Evolutionary conservation across 331 rosid genomes (phyloP).

Genomic region (Stylosanthes scabra): DNA sequence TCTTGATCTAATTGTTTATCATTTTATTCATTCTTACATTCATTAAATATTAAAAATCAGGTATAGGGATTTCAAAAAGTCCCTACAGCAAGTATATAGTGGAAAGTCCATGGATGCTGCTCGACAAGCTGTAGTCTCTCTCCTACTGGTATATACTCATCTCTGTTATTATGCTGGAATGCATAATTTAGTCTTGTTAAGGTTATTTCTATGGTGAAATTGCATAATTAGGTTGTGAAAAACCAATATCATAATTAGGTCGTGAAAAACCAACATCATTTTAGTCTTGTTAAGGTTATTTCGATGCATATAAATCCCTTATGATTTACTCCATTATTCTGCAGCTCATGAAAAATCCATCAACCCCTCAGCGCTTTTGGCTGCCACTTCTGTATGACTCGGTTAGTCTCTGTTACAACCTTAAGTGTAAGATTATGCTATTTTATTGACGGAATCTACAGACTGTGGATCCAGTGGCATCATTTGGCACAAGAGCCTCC

Average conservation of each 20-base stretch:
- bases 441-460: neutral
- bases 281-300: constrained; percentile 1
- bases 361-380: constrained; percentile 97
- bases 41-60: constrained; percentile 49
- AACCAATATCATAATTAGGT: neutral
- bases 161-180: constrained; percentile 22
- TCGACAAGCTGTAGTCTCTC: constrained; percentile 78
- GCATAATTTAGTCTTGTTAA: neutral
- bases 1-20: constrained; percentile 24
- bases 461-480: constrained; percentile 5
- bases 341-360: constrained; percentile 94
- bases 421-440: constrained; percentile 10
- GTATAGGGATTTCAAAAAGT: constrained; percentile 93
- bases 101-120: constrained; percentile 76
- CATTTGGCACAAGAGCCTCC: neutral
- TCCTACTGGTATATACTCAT: constrained; percentile 59
- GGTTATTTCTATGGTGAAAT: constrained; percentile 1
- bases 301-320: constrained; percentile 14
- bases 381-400: constrained; percentile 89
- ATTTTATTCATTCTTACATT: constrained; percentile 31
- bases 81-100: constrained; percentile 67
- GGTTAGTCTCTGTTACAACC: constrained; percentile 52
- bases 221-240: neutral
- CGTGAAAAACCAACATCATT: neutral
- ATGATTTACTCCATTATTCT: constrained; percentile 28